Base-by-base conservation (phyloP, 2,329 filamentous ascomycete species). In the Venturia effusa region DNA sequence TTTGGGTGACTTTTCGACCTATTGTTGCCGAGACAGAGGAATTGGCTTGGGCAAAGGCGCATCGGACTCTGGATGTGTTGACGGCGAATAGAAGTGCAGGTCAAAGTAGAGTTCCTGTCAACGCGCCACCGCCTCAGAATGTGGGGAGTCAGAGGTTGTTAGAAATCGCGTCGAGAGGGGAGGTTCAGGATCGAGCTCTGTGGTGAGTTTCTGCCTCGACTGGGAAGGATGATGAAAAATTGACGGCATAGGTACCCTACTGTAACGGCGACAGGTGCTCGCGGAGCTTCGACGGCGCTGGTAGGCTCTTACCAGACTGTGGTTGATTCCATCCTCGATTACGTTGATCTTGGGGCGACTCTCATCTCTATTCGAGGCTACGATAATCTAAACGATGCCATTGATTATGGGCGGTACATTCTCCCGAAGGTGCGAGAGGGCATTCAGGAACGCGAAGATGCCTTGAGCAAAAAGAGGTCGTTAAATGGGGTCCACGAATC, bases 1-100 rank as follows among this genome's bases (percentile, higher is more conserved):
- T 86, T 68, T 86, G 84, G 84, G 84, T 86, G 1, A 85, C 84
- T 0, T 86, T 86, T 78, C 78, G 84, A 2, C 84, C 84, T 3
- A 86, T 86, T 65, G 68, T 80, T 0, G 83, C 83, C 0, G 83
- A 85, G 73, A 86, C 83, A 0, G 83, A 86, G 17, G 83, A 85
- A 24, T 76, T 86, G 7, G 84, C 84, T 0, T 86, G 84, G 84
- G 77, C 76, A 3, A 86, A 85, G 73, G 84, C 84, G 3, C 78
- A 85, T 70, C 75, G 76, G 32, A 85, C 79, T 0, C 77, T 86
- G 0, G 82, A 84, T 24, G 72, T 75, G 0, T 74, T 86, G 54
- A 80, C 80, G 66, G 66, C 67, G 7, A 78, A 82, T 67, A 71
- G 75, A 13, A 66, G 61, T 45, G 66, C 67, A 45, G 61, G 61